Base-by-base conservation (phyloP, 306 rosid species). In the Prunus mira region DNA sequence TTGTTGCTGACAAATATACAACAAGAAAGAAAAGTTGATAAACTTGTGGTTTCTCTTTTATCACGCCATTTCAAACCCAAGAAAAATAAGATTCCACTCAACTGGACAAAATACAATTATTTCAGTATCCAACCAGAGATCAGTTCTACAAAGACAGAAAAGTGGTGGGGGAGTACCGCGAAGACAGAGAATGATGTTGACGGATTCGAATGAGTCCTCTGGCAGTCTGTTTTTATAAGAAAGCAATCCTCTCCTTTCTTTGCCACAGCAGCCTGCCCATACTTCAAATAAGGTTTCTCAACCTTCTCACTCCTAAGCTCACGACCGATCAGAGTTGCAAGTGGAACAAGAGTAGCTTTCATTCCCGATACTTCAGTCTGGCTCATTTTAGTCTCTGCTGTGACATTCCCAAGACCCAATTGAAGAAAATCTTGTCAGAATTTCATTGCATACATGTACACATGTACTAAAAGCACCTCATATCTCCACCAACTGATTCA, bases 231-330 rank as follows among this genome's bases (percentile, higher is more conserved):
- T 82, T 89, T 96, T 74, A 96, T 89, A 63, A 96, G 81, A 87
- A 88, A 96, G 85, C 88, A 96, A 83, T 96, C 98, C 85, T 96
- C 99, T 75, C 99, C 99, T 80, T 96, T 96, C 89, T 88, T 96
- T 22, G 98, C 98, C 96, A 96, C 87, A 76, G 93, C 99, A 77
- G 99, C 97, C 82, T 96, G 99, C 32, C 99, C 99, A 76, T 85
- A 87, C 88, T 93, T 96, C 54, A 96, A 87, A 54, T 83, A 89
- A 69, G 99, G 99, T 65, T 86, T 83, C 85, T 89, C 96, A 76
- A 88, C 87, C 78, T 88, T 91, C 69, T 86, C 90, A 45, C 78
- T 84, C 74, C 98, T 88, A 80, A 96, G 88, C 90, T 96, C 98
- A 10, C 93, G 97, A 76, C 99, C 99, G 47, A 96, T 83, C 81